phyloP scores from a whole-genome alignment of 1,284 basidiomycete species.

The Athelia psychrophila region DNA sequence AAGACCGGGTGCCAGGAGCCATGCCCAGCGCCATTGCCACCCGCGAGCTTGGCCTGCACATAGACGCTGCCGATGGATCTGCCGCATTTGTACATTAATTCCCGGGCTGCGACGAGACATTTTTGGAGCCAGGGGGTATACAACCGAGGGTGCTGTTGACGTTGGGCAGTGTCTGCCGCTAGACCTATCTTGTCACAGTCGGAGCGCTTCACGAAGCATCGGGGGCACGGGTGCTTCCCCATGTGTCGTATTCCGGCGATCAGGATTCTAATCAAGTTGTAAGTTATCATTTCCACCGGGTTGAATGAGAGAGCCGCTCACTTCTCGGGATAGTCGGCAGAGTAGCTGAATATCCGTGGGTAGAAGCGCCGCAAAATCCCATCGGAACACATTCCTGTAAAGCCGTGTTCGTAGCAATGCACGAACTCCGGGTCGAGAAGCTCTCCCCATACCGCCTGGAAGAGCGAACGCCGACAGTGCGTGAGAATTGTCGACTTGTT shows the following conservation, averaged over 20 bases:
- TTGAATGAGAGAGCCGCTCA: conserved; percentile 7
- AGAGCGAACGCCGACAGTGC: conserved; percentile 13
- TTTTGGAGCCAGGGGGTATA: neutral
- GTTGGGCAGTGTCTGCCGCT: conserved; percentile 5
- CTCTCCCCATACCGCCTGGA: conserved; percentile 12
- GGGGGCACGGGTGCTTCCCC: conserved; percentile 30
- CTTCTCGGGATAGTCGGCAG: conserved; percentile 22
- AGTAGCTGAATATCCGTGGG: conserved; percentile 20
- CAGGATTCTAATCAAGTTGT: conserved; percentile 21
- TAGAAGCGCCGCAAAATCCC: conserved; percentile 14
- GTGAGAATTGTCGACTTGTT: conserved; percentile 4
- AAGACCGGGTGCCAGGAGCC: neutral
- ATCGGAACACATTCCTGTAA: conserved; percentile 16
- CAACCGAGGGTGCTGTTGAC: neutral
- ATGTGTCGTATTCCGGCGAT: conserved; percentile 29
- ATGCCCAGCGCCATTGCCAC: too few relatives aligned
- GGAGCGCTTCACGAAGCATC: conserved; percentile 24
- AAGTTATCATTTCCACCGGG: neutral
- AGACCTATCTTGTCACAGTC: conserved; percentile 15
- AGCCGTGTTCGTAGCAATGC: conserved; percentile 14
- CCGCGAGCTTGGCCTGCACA: neutral
- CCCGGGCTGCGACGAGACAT: conserved; percentile 6
- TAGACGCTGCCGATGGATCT: conserved; percentile 5
- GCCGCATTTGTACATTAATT: conserved; percentile 7
- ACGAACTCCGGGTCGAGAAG: conserved; percentile 13